Base-by-base conservation (phyloP, 164 flowering plant species). In the Cinnamomum micranthum region DNA sequence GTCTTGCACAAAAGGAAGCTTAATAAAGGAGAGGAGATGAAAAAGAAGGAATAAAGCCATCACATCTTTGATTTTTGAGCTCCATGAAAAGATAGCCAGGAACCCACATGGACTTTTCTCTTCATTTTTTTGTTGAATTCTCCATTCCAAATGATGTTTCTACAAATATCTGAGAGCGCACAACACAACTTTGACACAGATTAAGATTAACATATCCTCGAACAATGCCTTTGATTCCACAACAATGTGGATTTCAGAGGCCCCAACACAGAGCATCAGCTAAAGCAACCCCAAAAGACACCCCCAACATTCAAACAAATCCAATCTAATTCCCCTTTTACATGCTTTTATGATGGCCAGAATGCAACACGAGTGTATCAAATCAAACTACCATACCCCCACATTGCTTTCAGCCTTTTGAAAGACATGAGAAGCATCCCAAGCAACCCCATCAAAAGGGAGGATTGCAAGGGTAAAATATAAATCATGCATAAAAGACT, bases 401-500 rank as follows among this genome's bases (percentile, higher is more conserved):
- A 75, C 83, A 81, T 81, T 79, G 80, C 83, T 77, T 77, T 82
- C 84, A 82, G 75, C 84, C 76, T 85, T 83, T 82, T 78, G 76
- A 81, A 81, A 82, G 81, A 79, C 84, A 83, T 28, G 24, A 47
- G 63, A 68, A 71, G 81, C 80, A 77, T 77, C 77, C 76, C 76
- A 74, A 23, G 72, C 73, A 78, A 63, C 80, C 80, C 80, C 81
- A 76, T 73, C 73, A 75, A 84, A 78, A 71, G 74, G 35, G 27
- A 24, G 24, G 55, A 20, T 22, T 64, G 33, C 65, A 74, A 74
- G 62, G 22, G 35, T 14, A 70, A n/a, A 65, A 74, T 50, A 31
- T 58, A 27, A 71, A 71, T 71, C 59, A 71, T 20, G 50, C 50
- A 71, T 12, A 71, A 28, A 71, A 71, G 74, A 71, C 74, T 71